A percentile compares a stretch with the other conserved stretches of the same genome.
Evolutionary conservation across 2,329 filamentous ascomycete species (phyloP).

Genomic region (Truncatella angustata): DNA sequence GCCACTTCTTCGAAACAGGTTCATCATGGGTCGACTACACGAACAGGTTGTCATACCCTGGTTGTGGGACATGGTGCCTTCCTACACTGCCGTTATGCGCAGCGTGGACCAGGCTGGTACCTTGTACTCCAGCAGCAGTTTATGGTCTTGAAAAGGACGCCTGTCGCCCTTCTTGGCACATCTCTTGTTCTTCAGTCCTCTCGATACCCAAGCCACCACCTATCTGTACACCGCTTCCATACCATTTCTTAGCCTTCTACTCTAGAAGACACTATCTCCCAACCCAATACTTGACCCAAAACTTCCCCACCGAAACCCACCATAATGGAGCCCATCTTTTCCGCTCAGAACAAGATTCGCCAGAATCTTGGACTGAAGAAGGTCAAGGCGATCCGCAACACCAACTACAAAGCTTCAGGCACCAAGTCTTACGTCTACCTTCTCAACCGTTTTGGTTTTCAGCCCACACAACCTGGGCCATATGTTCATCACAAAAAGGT

Average conservation of each 20-base stretch:
- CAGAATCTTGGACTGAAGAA: constrained; percentile 38
- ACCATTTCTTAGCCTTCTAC: neutral
- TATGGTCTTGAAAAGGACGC: neutral
- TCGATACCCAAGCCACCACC: neutral
- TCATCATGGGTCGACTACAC: neutral
- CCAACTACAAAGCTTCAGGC: constrained; percentile 57
- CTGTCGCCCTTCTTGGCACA: neutral
- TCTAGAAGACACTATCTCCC: neutral
- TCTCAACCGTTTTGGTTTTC: constrained; percentile 61
- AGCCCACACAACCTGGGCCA: constrained; percentile 61
- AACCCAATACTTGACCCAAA: too few relatives aligned
- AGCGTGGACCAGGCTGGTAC: neutral
- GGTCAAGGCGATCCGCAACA: constrained; percentile 53
- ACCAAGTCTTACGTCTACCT: constrained; percentile 62
- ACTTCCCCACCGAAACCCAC: neutral
- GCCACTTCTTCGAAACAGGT: constrained; percentile 8
- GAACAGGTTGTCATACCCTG: constrained; percentile 7
- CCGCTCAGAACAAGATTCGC: constrained; percentile 33
- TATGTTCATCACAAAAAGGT: constrained; percentile 51
- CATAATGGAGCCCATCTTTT: constrained; percentile 34
- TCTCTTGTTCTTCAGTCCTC: neutral
- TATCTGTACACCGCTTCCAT: too few relatives aligned
- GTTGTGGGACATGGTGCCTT: neutral
- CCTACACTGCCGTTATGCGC: neutral
- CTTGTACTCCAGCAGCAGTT: neutral